Percentiles rank a stretch among this genome's conserved stretches.
phyloP scores from a whole-genome alignment of 352 stramenopile species.

The Phytophthora crassamura region DNA sequence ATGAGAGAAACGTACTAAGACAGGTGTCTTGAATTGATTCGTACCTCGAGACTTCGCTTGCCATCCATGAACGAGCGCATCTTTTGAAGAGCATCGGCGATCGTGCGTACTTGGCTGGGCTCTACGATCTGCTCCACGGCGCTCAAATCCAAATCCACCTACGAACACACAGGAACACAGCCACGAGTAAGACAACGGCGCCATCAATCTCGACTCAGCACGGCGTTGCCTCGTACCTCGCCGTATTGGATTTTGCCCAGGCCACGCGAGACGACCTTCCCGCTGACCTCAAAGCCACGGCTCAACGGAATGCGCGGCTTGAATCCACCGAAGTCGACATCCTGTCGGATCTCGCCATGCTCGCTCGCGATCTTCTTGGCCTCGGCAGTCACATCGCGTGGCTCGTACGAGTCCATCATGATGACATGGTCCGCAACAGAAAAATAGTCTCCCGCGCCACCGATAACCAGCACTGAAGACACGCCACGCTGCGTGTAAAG shows the following conservation, averaged over 20 bases:
- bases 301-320: slow-evolving; percentile 58
- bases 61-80: slow-evolving; percentile 65
- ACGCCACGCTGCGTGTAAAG: slow-evolving; percentile 91
- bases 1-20: slow-evolving; percentile 7
- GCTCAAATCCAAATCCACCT: slow-evolving; percentile 86
- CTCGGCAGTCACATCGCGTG: slow-evolving; percentile 90
- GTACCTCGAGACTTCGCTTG: slow-evolving; percentile 58
- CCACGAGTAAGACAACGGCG: slow-evolving; percentile 1
- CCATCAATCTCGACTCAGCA: background rate
- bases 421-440: slow-evolving; percentile 96
- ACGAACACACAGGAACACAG: slow-evolving; percentile 1
- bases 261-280: slow-evolving; percentile 82
- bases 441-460: slow-evolving; percentile 97
- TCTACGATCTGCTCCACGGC: slow-evolving; percentile 92
- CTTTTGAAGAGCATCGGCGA: slow-evolving; percentile 75
- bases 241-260: slow-evolving; percentile 87
- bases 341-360: slow-evolving; percentile 61
- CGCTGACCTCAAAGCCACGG: slow-evolving; percentile 64
- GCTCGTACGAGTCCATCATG: slow-evolving; percentile 97
- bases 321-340: slow-evolving; percentile 57
- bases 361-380: slow-evolving; percentile 92
- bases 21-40: background rate
- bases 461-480: slow-evolving; percentile 96
- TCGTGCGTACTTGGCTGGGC: slow-evolving; percentile 84
- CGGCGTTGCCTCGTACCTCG: slow-evolving; percentile 51